Evolutionary conservation across 768 basidiomycete genomes (phyloP), one percentile per base, ranked within the genome.

Genomic region (Trichaptum fuscoviolaceum): DNA sequence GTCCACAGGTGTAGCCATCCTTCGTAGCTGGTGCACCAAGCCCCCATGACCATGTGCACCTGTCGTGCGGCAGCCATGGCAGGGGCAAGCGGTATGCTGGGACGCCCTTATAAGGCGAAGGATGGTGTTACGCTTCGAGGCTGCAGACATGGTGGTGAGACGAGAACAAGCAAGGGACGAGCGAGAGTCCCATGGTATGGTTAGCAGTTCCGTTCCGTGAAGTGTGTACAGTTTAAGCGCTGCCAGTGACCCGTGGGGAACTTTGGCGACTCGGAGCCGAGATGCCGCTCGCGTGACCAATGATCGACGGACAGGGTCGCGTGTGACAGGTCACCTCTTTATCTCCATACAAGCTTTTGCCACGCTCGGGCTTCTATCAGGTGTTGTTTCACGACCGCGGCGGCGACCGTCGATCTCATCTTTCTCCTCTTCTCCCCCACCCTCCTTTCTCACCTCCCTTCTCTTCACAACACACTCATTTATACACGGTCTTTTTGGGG

Each of bases 1-100:
- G 35, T 90, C 83, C 6, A 92, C 87, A 36, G 94, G 94, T 0
- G 90, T 90, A 15, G 93, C 93, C 66, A 91, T 85, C 74, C 79
- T 87, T 69, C 93, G 80, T 69, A 92, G 76, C 73, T 91, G 88
- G 67, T 78, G 85, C 63, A 88, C 72, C 34, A 85, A 82, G 0
- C 81, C 64, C 6, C 73, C 70, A 63, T 81, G 79, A n/a, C 72
- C 74, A 66, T 80, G 81, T 35, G 79, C 76, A 8, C 78, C 76
- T 27, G 80, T 73, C 58, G 84, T 71, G 23, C 83, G 80, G 70
- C 85, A 84, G 57, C 89, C 85, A 78, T 95, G 92, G 72, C 93
- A 95, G 5, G 93, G 93, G 71, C 93, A 95, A 4, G 81, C 75
- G 7, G 87, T 82, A 69, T 91, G 87, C 74, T 92, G 89, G 2